Conservation (phyloP, 352 stramenopile genomes). For the Stramenopiles sp. region DNA sequence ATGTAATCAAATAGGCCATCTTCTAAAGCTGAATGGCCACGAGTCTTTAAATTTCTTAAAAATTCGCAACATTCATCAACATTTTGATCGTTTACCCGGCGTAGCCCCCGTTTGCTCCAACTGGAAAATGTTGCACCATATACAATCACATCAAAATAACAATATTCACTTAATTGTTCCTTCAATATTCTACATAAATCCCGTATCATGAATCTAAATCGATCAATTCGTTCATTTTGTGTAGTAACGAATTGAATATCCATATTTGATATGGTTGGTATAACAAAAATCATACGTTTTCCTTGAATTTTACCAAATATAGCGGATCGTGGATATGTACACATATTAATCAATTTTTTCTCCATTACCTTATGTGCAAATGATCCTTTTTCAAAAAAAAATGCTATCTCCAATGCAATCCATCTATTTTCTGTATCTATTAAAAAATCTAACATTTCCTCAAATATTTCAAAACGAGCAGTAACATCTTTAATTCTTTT, state of each 20-base stretch:
- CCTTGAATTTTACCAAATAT: constrained; percentile 1
- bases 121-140: background rate
- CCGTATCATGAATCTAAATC: background rate
- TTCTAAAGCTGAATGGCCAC: background rate
- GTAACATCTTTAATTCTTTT: background rate
- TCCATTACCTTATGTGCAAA: background rate
- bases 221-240: background rate
- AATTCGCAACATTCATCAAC: background rate
- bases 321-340: background rate
- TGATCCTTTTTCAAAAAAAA: background rate
- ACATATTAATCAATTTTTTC: background rate
- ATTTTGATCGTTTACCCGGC: background rate
- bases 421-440: constrained; percentile 5
- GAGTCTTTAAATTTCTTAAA: background rate
- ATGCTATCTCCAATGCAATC: background rate
- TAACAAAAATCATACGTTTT: background rate
- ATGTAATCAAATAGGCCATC: background rate
- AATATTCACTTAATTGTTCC: background rate
- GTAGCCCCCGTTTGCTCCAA: background rate
- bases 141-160: background rate
- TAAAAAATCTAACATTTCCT: background rate
- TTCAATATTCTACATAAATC: background rate
- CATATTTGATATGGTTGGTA: background rate
- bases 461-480: background rate
- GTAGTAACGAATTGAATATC: background rate